Evolutionary conservation across 1,284 basidiomycete genomes (phyloP).

Genomic region (Tilletiaria anomala): DNA sequence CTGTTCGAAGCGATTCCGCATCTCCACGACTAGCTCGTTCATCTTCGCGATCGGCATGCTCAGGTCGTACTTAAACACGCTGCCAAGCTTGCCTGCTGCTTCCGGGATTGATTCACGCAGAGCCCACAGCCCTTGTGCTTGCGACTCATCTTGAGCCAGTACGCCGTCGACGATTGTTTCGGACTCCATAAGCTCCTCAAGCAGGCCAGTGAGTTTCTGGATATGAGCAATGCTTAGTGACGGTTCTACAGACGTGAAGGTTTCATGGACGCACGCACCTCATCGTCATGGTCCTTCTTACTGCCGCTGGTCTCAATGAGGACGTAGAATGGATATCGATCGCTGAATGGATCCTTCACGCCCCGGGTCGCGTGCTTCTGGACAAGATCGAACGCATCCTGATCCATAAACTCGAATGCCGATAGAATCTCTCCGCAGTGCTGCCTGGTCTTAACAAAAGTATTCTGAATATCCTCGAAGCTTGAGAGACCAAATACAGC

Average conservation of each 20-base stretch:
- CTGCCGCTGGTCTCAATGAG: constrained; percentile 87
- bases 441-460: constrained; percentile 48
- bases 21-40: constrained; percentile 72
- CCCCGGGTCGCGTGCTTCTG: constrained; percentile 47
- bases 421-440: constrained; percentile 89
- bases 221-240: not conserved
- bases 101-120: constrained; percentile 90
- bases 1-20: constrained; percentile 57
- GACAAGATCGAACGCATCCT: constrained; percentile 71
- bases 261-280: constrained; percentile 47
- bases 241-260: not conserved
- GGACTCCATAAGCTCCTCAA: constrained; percentile 67
- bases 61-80: constrained; percentile 94
- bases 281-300: constrained; percentile 83
- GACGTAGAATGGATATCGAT: constrained; percentile 51
- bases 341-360: constrained; percentile 31
- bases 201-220: constrained; percentile 70
- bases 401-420: constrained; percentile 93
- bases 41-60: constrained; percentile 78
- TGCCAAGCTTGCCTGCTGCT: constrained; percentile 82
- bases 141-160: constrained; percentile 76
- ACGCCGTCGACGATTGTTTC: constrained; percentile 75
- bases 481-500: constrained; percentile 48
- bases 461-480: constrained; percentile 47
- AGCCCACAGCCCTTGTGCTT: constrained; percentile 79